Evolutionary conservation across 495 filamentous ascomycete species (phyloP).

Genomic region (Massariosphaeria phaeospora): DNA sequence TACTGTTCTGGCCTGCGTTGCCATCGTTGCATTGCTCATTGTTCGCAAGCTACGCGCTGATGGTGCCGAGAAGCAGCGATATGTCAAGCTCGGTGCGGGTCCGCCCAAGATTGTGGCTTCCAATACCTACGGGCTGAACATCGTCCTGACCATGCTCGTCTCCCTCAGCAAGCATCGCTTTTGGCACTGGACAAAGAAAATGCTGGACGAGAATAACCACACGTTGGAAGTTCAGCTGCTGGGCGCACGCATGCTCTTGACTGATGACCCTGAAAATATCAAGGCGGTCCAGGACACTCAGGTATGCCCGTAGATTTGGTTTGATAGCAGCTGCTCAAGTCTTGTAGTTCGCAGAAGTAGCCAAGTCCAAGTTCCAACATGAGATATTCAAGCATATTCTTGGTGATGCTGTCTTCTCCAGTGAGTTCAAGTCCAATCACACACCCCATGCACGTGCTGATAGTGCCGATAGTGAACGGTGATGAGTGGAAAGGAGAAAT

Average conservation of each 20-base stretch:
- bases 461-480: not conserved
- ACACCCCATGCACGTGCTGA: not conserved
- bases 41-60: too few species aligned
- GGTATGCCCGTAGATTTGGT: not conserved
- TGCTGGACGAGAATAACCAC: constrained; percentile 3
- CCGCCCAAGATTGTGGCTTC: too few species aligned
- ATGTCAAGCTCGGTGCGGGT: too few species aligned
- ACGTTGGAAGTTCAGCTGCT: not conserved
- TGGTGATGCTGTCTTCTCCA: not conserved
- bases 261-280: constrained; percentile 5
- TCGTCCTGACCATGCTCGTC: not conserved
- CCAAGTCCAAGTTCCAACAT: not conserved
- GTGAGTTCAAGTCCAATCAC: not conserved
- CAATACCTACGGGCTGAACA: not conserved
- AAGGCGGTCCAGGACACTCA: not conserved
- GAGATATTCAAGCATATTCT: not conserved
- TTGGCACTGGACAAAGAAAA: not conserved
- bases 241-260: not conserved
- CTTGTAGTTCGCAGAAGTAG: not conserved
- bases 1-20: too few species aligned
- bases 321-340: not conserved
- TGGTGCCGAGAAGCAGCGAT: too few species aligned
- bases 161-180: not conserved
- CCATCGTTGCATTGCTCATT: too few species aligned
- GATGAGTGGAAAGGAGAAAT: constrained; percentile 3